Evolutionary conservation across 352 stramenopile genomes (phyloP), one percentile per base, ranked within the genome.

Genomic region (Globisporangium spinosum): DNA sequence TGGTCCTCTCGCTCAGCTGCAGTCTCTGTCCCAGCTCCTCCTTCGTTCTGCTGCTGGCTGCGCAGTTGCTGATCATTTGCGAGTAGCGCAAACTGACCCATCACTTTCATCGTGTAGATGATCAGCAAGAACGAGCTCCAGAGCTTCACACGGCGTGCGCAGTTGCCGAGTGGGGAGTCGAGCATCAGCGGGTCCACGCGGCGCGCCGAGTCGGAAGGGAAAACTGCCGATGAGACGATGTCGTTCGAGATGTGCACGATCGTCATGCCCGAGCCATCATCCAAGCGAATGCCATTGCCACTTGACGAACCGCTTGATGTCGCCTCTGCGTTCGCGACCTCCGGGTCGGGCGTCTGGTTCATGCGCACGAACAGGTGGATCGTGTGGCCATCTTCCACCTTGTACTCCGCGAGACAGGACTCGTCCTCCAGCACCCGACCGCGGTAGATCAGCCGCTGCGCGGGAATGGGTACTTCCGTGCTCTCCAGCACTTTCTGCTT

Each of bases 371-470:
- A 96, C 65, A 97, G 75, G 70, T 98, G 93, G 51, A 98, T 82
- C 9, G 88, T 98, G 68, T 97, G 90, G 9, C 91, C 92, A 47
- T 97, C 82, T 64, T 98, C 91, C 3, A 98, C 82, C 56, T 96
- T 95, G 74, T 97, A 98, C 22, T 83, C 80, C 8, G 71, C 75
- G 7, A 98, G 75, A 4, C 74, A 58, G 38, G 83, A 70, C 3
- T 89, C 84, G 63, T 97, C 92, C 34, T 94, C 88, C 2, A 98
- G 79, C 56, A 97, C 89, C 35, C 89, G 88, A 29, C 93, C 93
- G 25, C 91, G 82, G 68, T 97, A 98, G 67, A 98, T 98, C 40
- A 98, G 82, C 27, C 92, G 79, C 77, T 98, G 93, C 10, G 85
- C 80, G 12, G 77, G 38, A 2, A 91, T 70, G 0, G 83, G 70